These are phyloP conservation scores for Alternaria sp. DNA, from an alignment of 2,329 filamentous ascomycete species.

Conservation along the genomic window DNA sequence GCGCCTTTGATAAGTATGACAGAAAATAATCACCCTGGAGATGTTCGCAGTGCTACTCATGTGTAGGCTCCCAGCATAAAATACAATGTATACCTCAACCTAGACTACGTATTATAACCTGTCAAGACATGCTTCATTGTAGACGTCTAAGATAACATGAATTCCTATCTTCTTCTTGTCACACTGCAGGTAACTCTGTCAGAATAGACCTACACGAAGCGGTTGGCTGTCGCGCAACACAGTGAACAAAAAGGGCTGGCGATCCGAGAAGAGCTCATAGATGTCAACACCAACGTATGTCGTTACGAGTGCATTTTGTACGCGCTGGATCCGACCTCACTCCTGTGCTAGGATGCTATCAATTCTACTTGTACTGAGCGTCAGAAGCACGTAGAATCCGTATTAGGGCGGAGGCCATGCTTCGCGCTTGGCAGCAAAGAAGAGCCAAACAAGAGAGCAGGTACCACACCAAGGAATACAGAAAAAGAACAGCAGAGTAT, in stretches of 20 bases:
- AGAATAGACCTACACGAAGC: background rate
- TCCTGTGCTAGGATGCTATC: background rate
- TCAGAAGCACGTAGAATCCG: background rate
- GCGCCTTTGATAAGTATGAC: background rate
- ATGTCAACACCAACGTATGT: background rate
- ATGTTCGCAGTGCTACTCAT: background rate
- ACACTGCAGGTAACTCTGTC: background rate
- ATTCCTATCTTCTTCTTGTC: background rate
- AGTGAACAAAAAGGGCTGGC: background rate
- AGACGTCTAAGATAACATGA: background rate
- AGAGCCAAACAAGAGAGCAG: background rate
- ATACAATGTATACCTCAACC: background rate
- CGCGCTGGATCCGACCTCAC: background rate
- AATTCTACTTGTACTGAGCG: background rate
- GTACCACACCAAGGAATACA: background rate
- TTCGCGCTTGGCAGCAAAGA: background rate
- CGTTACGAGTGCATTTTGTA: background rate
- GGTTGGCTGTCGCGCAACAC: background rate
- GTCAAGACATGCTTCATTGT: background rate
- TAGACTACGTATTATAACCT: background rate
- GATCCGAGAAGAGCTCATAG: background rate
- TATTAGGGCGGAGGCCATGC: background rate
- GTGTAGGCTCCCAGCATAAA: background rate
- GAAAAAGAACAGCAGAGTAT: background rate
- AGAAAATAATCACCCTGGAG: background rate